Evolutionary conservation across 257 asterid species (phyloP), one percentile per base, ranked within the genome.

Genomic region (Parsonsia alboflavescens): DNA sequence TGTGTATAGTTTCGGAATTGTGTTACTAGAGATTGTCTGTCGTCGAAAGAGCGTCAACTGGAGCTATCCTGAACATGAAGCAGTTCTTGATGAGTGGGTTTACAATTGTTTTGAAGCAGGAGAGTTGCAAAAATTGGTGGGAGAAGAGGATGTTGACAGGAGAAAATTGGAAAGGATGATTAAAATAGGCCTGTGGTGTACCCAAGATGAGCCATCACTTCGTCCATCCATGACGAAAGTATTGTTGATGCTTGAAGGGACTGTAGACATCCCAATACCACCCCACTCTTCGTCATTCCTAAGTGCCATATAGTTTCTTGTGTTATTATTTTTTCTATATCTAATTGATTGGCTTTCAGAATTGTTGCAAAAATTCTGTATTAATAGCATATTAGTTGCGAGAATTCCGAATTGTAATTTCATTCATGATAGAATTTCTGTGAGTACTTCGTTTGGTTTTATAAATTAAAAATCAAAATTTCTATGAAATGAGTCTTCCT

Each of bases 191-290:
- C 70, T 84, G 19, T 84, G 88, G 90, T 88, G 89, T 83, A 85
- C 82, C 44, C 90, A 86, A 58, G 72, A 82, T 0, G 86, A 81
- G 58, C 86, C 89, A 65, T 81, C 86, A 30, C 78, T 84, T 7
- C 80, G 83, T 44, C 89, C 89, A 6, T 79, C 84, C 0, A 86
- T 88, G 89, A 86, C 80, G 63, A 86, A 78, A 73, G 90, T 82
- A 33, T 33, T 33, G 10, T 81, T 81, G 0, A 88, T 88, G 90
- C 75, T 88, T 30, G 93, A 86, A 54, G 90, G 90, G 36, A 82
- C 85, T 33, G 80, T 84, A 0, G 89, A 84, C 3, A 78, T 84
- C 44, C 89, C 90, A 21, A 62, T 79, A 53, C 92, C 92, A 33
- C 39, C 92, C 88, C 10, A 68, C 76, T 88, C 89, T 56, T 28